Evolutionary conservation across 495 filamentous ascomycete genomes (phyloP), one percentile per base, ranked within the genome.

Genomic region (Penicillium fimorum): DNA sequence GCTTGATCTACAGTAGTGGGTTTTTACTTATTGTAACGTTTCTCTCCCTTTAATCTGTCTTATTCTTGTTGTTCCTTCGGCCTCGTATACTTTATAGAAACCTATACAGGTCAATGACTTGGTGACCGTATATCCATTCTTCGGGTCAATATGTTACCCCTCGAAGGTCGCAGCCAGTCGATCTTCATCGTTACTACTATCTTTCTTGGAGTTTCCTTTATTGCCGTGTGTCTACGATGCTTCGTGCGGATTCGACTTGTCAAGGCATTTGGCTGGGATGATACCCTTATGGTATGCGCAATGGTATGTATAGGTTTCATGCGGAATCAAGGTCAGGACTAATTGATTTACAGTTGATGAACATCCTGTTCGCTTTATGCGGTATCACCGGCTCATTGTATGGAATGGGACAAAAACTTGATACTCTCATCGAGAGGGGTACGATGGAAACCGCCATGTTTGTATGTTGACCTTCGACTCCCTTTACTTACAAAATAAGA

Each of bases 191-290:
- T 77, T n/a, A 70, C 74, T 1, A 60, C 70, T 24, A 50, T 76
- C 2, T 77, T 76, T 37, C 55, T 77, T 24, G 60, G 65, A 0
- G 51, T 77, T 20, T 75, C 72, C 0, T 72, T 76, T 27, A 66
- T 75, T 45, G 55, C 70, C 0, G 73, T 77, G 3, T 65, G 66
- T 25, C 58, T 77, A 22, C 63, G 74, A 74, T 73, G 71, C 43
- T 76, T 76, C 50, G 74, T 77, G 30, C 67, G 74, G 7, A 41
- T 77, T 24, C 64, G 57, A 37, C 48, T 77, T 8, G 70, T 77
- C 51, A 71, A 63, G 56, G 70, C 71, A 17, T 77, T 76, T 58
- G 74, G 74, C 11, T 77, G 73, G 73, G 74, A 77, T 70, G 74
- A 77, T 67, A 52, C 57, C 2, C 40, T 74, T 33, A 77, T 77